Evolutionary conservation across 2,329 filamentous ascomycete genomes (phyloP), one percentile per base, ranked within the genome.

Genomic region (Chrysosporium keratinophilum): DNA sequence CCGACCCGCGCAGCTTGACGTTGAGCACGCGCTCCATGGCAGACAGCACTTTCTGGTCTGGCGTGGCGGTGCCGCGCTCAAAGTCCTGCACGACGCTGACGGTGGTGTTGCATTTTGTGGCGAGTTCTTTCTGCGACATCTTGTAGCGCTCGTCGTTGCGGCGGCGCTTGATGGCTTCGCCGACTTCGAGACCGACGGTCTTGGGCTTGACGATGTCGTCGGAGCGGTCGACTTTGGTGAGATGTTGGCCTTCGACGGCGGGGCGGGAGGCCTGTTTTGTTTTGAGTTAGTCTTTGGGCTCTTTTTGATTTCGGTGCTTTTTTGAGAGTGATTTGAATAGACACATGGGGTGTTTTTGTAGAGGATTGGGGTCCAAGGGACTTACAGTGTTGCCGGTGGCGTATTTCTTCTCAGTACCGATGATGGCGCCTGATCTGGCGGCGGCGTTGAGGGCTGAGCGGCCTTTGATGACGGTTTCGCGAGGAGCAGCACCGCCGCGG

Each of bases 121-220:
- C 91, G 54, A 84, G 75, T 59, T 83, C 81, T 70, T 94, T 94
- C 74, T 97, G 93, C 54, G 90, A 94, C 88, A 97, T 91, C 76
- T 95, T 93, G 72, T 90, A 89, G 72, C 86, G 86, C 69, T 88
- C 84, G 68, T 85, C 82, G 68, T 82, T 83, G 60, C 93, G 87
- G 54, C 86, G 81, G 65, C 84, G 80, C 65, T 82, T 79, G 74
- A 97, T 96, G 60, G 85, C 87, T 61, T 87, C 82, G 65, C 87
- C 88, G 60, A 97, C 88, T 54, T 80, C 78, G 65, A 79, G 78
- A 68, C 89, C 88, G 56, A 96, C 78, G 45, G 88, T 94, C 76
- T 95, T 95, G 67, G 89, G 90, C 77, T 95, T 95, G 74, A 97
- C 85, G 74, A 96, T 95, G 70, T 96, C 93, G 77, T 97, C 90